Evolutionary conservation across 108 stramenopile species (phyloP), one percentile per base, ranked within the genome.

Genomic region (Cyclotella sp.): DNA sequence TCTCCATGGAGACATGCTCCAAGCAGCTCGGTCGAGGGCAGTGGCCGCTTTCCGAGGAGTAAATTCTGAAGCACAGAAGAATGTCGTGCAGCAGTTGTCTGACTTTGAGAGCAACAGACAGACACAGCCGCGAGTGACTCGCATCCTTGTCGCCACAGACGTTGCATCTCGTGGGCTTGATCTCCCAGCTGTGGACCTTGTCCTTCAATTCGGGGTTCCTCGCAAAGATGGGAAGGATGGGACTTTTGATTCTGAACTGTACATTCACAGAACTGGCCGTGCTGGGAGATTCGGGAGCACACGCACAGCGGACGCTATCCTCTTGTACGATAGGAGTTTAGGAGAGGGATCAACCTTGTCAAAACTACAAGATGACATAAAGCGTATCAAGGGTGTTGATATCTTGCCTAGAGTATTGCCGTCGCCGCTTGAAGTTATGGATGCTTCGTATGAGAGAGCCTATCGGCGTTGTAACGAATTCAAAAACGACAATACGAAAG

Each of bases 211-310:
- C 10, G 81, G 82, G 0, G 70, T 81, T 44, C 85, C 85, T 21
- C 68, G 75, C 0, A 39, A 68, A 60, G 55, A 73, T 49, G 86
- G 86, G 14, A 86, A 86, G 46, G 85, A 84, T 70, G 87, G 85
- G 34, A 86, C 85, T 1, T 75, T 70, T 47, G 83, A 82, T 45
- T 58, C 75, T 40, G 86, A 87, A 52, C 57, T 85, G 1, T 87
- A 85, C 57, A 85, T 79, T n/a, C 86, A 87, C 55, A 77, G 86
- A 6, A 71, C 82, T 1, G 86, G 86, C 12, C 76, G 86, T 34
- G 79, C 81, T 24, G 86, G 83, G 24, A 73, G 86, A 64, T 83
- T 83, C 44, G 75, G 79, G 18, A 76, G 29, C 60, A 69, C 70
- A 47, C 73, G 70, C 55, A 67, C 52, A 24, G 84, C 86, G 14